phyloP scores from a whole-genome alignment of 192 early-diverging fungal genomes.

The Coemansia aciculifera region DNA sequence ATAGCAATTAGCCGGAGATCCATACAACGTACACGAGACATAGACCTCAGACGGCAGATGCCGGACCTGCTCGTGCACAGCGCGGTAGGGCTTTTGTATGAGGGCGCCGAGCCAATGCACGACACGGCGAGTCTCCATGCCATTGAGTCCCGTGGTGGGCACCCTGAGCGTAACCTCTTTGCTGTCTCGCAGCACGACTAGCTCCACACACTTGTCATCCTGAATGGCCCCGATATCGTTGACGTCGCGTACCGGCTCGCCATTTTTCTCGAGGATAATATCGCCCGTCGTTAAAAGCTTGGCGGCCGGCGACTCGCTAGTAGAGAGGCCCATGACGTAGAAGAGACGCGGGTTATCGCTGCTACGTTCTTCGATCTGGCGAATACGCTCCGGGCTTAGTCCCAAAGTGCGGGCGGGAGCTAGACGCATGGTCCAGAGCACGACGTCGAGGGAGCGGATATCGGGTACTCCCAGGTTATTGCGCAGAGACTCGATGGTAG shows the following conservation, averaged over 20 bases:
- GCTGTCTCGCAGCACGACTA: conserved; percentile 70
- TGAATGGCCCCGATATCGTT: conserved; percentile 58
- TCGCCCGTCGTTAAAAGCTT: conserved; percentile 63
- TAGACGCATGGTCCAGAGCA: conserved; percentile 71
- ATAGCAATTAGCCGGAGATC: conserved; percentile 70
- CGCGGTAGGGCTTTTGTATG: conserved; percentile 72
- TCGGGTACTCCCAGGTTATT: conserved; percentile 45
- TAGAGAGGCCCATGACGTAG: conserved; percentile 61
- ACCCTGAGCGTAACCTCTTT: conserved; percentile 64
- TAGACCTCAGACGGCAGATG: conserved; percentile 66
- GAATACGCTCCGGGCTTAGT: conserved; percentile 62
- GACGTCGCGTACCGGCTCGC: conserved; percentile 59
- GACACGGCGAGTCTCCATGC: conserved; percentile 67
- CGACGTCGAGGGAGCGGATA: conserved; percentile 62
- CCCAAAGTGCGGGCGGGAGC: conserved; percentile 69
- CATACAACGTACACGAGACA: conserved; percentile 71
- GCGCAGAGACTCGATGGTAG: conserved; percentile 55
- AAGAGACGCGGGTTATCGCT: conserved; percentile 58
- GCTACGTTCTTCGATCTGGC: conserved; percentile 39
- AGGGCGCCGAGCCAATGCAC: conserved; percentile 87
- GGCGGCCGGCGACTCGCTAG: conserved; percentile 53
- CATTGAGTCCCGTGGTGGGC: conserved; percentile 60
- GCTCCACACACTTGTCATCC: conserved; percentile 57
- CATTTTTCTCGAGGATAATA: conserved; percentile 66
- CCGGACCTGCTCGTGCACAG: conserved; percentile 70